Evolutionary conservation across 331 rosid genomes (phyloP), one percentile per base, ranked within the genome.

Genomic region (Pyracantha coccinea): DNA sequence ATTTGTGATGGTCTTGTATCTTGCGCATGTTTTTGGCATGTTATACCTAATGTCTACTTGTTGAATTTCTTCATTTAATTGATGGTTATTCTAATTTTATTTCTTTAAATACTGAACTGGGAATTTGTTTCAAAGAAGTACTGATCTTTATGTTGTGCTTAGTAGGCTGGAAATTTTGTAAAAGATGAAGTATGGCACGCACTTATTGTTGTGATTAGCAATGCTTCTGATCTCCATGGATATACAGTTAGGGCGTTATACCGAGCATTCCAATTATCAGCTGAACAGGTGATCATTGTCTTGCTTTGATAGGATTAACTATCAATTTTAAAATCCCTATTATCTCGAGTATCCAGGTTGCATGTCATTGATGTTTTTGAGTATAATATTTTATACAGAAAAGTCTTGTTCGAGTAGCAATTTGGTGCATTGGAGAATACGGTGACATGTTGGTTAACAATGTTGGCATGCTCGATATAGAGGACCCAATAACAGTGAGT

Each of bases 101-200:
- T 29, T 66, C 32, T 33, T 33, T 63, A 60, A 53, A 38, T 63
- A 3, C 35, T 52, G 59, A 21, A 23, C 68, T 59, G 67, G 41
- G 17, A 53, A 55, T 80, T 23, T 55, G 55, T 75, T 71, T 74
- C 69, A 50, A 66, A 76, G 77, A 65, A 69, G 71, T 86, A 79
- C 85, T 90, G 84, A 92, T 85, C 70, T 89, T 82, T 79, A 44
- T 89, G 77, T 81, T 77, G 38, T 89, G 93, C 87, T 90, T 92
- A 83, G 96, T 92, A 95, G 99, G 99, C 99, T 92, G 99, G 99
- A 90, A 95, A 86, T 84, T 89, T 87, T 84, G 96, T 95, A 66
- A 90, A 92, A 86, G 97, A 95, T 95, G 99, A 95, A 75, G 97
- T 89, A 32, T 95, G 99, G 97, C 88, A 90, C 78, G 96, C 88